Percentiles rank a stretch among this genome's conserved stretches.
phyloP scores from a whole-genome alignment of 2,329 filamentous ascomycete species.

The Coleophoma eucalyptorum region DNA sequence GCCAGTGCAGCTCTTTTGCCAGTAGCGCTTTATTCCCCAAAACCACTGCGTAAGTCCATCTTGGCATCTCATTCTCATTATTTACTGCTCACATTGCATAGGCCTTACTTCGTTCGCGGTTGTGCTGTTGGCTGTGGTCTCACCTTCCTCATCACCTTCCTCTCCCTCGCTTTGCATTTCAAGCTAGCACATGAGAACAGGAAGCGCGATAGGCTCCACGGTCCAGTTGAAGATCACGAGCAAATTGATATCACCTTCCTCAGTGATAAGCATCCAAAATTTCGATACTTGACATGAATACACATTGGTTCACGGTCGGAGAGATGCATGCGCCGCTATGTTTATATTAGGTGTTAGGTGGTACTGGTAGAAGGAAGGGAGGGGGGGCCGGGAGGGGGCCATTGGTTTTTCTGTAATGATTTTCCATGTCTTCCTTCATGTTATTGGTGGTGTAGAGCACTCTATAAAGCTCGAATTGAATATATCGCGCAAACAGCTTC shows the following conservation, averaged over 20 bases:
- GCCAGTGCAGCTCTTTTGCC: slow-evolving; percentile 27
- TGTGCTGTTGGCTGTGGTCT: slow-evolving; percentile 4
- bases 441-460: too few relatives aligned
- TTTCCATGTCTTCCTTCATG: too few relatives aligned
- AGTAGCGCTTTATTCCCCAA: slow-evolving; percentile 22
- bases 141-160: slow-evolving; percentile 2
- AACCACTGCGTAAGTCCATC: slow-evolving; percentile 15
- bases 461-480: too few relatives aligned
- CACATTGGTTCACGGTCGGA: background rate
- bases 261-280: slow-evolving; percentile 38
- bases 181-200: slow-evolving; percentile 4
- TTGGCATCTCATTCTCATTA: too few relatives aligned
- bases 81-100: background rate
- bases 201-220: slow-evolving; percentile 1
- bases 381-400: too few relatives aligned
- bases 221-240: slow-evolving; percentile 1
- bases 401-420: too few relatives aligned
- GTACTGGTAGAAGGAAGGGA: too few relatives aligned
- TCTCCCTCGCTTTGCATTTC: slow-evolving; percentile 9
- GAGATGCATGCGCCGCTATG: background rate
- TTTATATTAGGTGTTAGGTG: too few relatives aligned
- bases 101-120: slow-evolving; percentile 31
- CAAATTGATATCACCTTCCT: slow-evolving; percentile 4
- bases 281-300: slow-evolving; percentile 42
- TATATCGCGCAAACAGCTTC: too few relatives aligned